Conservation (phyloP, 2,329 filamentous ascomycete species). For the Alternaria sp. region DNA sequence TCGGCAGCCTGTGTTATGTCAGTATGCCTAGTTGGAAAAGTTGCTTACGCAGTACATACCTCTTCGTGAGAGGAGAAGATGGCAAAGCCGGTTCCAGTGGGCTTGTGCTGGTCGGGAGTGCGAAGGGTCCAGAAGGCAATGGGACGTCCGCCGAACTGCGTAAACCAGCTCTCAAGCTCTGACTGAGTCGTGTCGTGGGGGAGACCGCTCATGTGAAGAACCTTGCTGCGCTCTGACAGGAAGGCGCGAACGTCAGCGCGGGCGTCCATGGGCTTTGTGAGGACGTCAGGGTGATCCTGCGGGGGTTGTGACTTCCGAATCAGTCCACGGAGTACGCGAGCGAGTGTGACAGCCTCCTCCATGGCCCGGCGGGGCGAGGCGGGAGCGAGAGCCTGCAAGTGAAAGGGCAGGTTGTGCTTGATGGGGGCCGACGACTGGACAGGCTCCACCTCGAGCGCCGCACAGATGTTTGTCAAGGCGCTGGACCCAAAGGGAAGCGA, state of each 20-base stretch:
- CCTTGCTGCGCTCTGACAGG: slow-evolving; percentile 94
- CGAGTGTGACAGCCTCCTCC: slow-evolving; percentile 95
- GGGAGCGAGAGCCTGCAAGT: slow-evolving; percentile 92
- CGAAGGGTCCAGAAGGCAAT: slow-evolving; percentile 99
- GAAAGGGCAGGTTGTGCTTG: slow-evolving; percentile 98
- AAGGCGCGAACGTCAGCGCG: slow-evolving; percentile 96
- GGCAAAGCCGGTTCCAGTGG: slow-evolving; percentile 97
- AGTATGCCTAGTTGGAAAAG: slow-evolving; percentile 8
- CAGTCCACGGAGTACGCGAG: slow-evolving; percentile 88
- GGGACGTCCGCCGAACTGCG: slow-evolving; percentile 94
- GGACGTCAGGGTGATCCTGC: slow-evolving; percentile 91
- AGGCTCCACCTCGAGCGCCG: slow-evolving; percentile 95
- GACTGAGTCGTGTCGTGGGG: slow-evolving; percentile 99
- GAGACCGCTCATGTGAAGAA: slow-evolving; percentile 95
- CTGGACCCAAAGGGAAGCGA: slow-evolving; percentile 95
- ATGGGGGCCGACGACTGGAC: slow-evolving; percentile 97
- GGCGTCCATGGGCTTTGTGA: slow-evolving; percentile 95
- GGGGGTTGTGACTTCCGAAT: slow-evolving; percentile 95
- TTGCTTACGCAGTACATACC: slow-evolving; percentile 63
- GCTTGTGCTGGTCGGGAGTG: slow-evolving; percentile 98
- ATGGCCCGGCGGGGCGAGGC: slow-evolving; percentile 95
- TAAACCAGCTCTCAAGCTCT: slow-evolving; percentile 99
- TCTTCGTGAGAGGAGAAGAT: slow-evolving; percentile 99
- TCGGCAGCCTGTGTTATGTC: slow-evolving; percentile 77
- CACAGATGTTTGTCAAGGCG: slow-evolving; percentile 96